Conservation (phyloP, 2,329 filamentous ascomycete species). For the Cladophialophora exuberans region DNA sequence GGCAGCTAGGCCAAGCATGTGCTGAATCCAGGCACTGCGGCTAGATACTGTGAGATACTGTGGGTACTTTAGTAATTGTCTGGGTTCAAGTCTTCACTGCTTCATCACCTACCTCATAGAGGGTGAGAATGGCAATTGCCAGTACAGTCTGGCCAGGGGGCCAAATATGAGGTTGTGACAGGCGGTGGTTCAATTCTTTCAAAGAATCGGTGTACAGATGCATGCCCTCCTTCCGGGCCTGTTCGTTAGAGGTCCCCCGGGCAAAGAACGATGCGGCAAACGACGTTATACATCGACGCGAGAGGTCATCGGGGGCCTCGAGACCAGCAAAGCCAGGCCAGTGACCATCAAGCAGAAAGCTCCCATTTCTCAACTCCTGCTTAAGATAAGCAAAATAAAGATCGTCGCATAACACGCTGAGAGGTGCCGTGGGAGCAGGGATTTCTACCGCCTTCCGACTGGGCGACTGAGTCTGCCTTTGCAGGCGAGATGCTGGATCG, state of each 20-base stretch:
- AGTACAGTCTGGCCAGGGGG: slow-evolving; percentile 3
- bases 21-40: not conserved
- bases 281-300: slow-evolving; percentile 3
- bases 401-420: slow-evolving; percentile 1
- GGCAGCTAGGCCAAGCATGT: not conserved
- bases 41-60: slow-evolving; percentile 2
- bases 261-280: slow-evolving; percentile 9
- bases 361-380: not conserved
- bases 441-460: not conserved
- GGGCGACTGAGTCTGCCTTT: not conserved
- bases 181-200: not conserved
- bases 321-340: slow-evolving; percentile 6
- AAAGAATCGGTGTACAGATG: slow-evolving; percentile 2
- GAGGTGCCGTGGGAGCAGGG: not conserved
- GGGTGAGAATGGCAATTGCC: slow-evolving; percentile 4
- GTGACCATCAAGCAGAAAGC: not conserved
- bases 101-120: slow-evolving; percentile 2
- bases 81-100: not conserved
- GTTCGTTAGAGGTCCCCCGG: not conserved
- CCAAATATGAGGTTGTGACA: not conserved
- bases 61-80: not conserved
- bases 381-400: slow-evolving; percentile 6
- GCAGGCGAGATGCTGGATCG: slow-evolving; percentile 1
- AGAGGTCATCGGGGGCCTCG: not conserved
- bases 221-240: slow-evolving; percentile 1